Conservation (phyloP, 75 land plant genomes). For the Azolla pinnata region DNA sequence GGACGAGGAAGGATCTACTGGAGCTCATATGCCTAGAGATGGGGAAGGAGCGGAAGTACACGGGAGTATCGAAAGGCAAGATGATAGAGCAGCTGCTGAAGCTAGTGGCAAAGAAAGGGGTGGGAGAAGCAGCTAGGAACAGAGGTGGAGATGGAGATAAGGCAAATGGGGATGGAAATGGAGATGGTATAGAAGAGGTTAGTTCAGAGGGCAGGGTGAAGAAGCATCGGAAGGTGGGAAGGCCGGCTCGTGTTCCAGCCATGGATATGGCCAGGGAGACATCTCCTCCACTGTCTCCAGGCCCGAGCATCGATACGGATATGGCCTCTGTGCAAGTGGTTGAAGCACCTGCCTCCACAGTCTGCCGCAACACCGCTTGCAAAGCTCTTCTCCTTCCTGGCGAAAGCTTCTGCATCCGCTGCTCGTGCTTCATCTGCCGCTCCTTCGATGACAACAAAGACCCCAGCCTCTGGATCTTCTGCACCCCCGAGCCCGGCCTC, state of each 20-base stretch:
- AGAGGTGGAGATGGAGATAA: background rate
- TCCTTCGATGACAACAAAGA: conserved; percentile 20
- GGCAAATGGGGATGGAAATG: no score
- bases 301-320: no score
- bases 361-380: conserved; percentile 16
- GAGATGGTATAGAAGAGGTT: background rate
- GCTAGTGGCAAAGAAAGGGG: conserved; percentile 31
- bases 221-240: conserved; percentile 5
- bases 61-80: conserved; percentile 59
- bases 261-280: background rate
- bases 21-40: conserved; percentile 54
- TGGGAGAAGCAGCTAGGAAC: no score
- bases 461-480: conserved; percentile 18
- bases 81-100: conserved; percentile 55
- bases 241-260: conserved; percentile 1
- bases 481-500: conserved; percentile 14
- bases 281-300: background rate
- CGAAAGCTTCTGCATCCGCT: conserved; percentile 14
- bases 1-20: conserved; percentile 60
- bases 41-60: conserved; percentile 71
- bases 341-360: conserved; percentile 19
- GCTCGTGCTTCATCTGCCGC: conserved; percentile 20
- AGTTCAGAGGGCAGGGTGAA: background rate
- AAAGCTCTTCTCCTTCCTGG: conserved; percentile 1
- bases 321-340: no score